These are phyloP conservation scores for Neopestalotiopsis sp. DNA, from an alignment of 2,329 filamentous ascomycete genomes.

Conservation along the genomic window DNA sequence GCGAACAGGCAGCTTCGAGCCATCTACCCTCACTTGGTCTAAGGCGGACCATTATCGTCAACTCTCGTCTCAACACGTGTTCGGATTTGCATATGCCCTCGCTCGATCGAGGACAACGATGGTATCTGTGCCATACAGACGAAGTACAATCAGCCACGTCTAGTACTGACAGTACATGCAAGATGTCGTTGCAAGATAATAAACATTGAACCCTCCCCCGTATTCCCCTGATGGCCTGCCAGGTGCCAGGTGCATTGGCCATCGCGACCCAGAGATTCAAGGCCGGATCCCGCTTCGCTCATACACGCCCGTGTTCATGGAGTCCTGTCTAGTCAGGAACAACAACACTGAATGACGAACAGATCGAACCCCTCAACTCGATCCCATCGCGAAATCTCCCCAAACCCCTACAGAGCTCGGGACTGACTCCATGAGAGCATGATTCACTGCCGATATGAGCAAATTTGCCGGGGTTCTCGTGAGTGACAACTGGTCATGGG, in stretches of 20 bases:
- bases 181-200: background rate
- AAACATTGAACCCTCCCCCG: background rate
- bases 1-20: background rate
- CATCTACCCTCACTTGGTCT: background rate
- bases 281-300: background rate
- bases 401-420: background rate
- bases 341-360: background rate
- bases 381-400: background rate
- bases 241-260: background rate
- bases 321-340: background rate
- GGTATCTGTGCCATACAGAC: background rate
- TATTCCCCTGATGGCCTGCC: background rate
- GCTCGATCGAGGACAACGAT: background rate
- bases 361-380: background rate
- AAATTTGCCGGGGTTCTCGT: background rate
- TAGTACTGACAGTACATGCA: background rate
- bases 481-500: background rate
- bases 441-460: conserved; percentile 2
- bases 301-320: background rate
- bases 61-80: background rate
- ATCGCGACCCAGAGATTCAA: background rate
- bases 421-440: background rate
- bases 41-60: background rate
- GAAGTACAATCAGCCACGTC: background rate
- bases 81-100: background rate